A percentile compares a stretch with the other conserved stretches of the same genome.
These are phyloP conservation scores for Candida sp. DNA, from an alignment of 1,139 yeast genomes.

Conservation along the genomic window DNA sequence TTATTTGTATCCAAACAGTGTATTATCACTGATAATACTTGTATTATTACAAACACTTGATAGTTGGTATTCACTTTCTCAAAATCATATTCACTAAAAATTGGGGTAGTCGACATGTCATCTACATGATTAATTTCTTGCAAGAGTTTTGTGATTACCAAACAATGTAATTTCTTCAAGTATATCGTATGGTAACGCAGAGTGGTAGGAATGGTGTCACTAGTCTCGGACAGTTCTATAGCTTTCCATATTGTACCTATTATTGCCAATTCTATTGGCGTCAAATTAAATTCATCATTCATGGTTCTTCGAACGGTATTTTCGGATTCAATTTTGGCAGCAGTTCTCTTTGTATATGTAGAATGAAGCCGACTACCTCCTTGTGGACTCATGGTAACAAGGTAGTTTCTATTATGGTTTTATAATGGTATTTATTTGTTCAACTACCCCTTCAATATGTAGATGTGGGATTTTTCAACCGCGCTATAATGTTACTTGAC, in stretches of 20 bases:
- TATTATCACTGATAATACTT: conserved; percentile 16
- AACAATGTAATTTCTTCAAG: background rate
- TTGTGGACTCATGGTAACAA: background rate
- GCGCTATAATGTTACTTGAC: background rate
- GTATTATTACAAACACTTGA: conserved; percentile 16
- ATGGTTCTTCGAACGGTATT: background rate
- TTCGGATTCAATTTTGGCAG: background rate
- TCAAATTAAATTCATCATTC: background rate
- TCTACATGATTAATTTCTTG: background rate
- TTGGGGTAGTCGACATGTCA: background rate
- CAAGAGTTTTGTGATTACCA: background rate
- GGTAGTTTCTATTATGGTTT: background rate
- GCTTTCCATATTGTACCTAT: conserved; percentile 1
- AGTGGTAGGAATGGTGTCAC: background rate
- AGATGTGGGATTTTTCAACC: background rate
- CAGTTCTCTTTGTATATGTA: background rate
- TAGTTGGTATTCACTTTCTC: conserved; percentile 11
- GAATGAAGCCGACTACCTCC: background rate
- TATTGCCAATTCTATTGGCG: conserved; percentile 1
- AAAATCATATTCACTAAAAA: conserved; percentile 4
- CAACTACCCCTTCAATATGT: background rate
- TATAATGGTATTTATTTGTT: background rate
- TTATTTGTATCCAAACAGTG: conserved; percentile 13
- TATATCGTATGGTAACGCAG: background rate
- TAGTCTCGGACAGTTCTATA: background rate